Evolutionary conservation across 169 alveolate genomes (phyloP).

Genomic region (Cryptosporidium baileyi): DNA sequence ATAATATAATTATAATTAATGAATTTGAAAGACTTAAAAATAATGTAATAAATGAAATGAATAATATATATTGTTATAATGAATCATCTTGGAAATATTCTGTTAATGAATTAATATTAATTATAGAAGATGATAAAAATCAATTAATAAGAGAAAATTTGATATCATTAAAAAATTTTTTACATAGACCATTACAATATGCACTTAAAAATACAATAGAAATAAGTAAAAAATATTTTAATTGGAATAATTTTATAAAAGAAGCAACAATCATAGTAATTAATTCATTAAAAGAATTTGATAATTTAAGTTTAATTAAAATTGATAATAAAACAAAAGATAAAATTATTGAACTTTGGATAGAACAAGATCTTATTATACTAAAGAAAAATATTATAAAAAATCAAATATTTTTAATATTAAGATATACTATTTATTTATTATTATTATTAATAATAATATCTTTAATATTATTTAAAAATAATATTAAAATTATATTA

Average conservation of each 20-base stretch:
- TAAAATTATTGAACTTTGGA: conserved; percentile 46
- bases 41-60: conserved; percentile 18
- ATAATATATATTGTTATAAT: conserved; percentile 13
- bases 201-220: background rate
- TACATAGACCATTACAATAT: conserved; percentile 52
- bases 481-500: background rate
- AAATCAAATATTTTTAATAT: background rate
- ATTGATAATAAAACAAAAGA: conserved; percentile 8
- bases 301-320: background rate
- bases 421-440: background rate
- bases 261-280: conserved; percentile 20
- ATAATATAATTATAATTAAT: conserved; percentile 4
- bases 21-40: background rate
- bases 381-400: background rate
- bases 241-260: conserved; percentile 28
- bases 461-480: background rate
- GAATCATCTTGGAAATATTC: conserved; percentile 55
- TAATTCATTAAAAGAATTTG: conserved; percentile 23
- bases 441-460: background rate
- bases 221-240: background rate
- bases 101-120: background rate
- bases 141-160: conserved; percentile 50
- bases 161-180: conserved; percentile 30
- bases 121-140: conserved; percentile 50
- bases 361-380: background rate